phyloP scores from a whole-genome alignment of 371 early-diverging fungal species.

The Mortierella sp. region DNA sequence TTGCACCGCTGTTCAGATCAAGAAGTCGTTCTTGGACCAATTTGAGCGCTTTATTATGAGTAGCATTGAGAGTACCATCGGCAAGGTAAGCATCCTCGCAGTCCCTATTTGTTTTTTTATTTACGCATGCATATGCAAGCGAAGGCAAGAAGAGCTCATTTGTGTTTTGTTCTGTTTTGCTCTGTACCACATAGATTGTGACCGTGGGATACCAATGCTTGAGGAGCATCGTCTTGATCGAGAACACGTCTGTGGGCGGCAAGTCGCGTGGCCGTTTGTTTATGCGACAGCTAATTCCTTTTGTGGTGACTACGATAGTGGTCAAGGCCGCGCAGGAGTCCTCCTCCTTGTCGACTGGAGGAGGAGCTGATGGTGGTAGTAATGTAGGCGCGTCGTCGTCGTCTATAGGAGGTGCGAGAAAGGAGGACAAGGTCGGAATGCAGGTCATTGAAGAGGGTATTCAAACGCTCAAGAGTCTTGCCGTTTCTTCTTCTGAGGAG shows the following conservation, averaged over 20 bases:
- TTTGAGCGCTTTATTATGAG: constrained; percentile 50
- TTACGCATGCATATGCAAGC: not conserved
- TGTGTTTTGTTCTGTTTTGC: not conserved
- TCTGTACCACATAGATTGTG: constrained; percentile 29
- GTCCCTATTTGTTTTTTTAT: not conserved
- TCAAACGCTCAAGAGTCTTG: constrained; percentile 47
- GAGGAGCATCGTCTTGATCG: constrained; percentile 38
- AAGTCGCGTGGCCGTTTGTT: constrained; percentile 34
- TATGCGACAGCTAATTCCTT: constrained; percentile 46
- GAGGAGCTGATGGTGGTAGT: not conserved
- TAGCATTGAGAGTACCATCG: constrained; percentile 48
- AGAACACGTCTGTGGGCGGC: constrained; percentile 19
- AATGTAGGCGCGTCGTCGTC: not conserved
- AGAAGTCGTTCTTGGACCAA: constrained; percentile 34
- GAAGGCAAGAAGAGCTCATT: not conserved
- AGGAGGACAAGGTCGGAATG: constrained; percentile 44
- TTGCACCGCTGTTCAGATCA: constrained; percentile 26
- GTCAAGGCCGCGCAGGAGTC: constrained; percentile 48
- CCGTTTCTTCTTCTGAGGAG: constrained; percentile 21
- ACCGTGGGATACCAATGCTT: constrained; percentile 55
- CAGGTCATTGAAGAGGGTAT: constrained; percentile 55
- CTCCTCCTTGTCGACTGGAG: not conserved
- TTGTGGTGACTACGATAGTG: constrained; percentile 55
- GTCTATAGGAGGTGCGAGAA: not conserved
- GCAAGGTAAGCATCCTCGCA: constrained; percentile 28